A percentile compares a stretch with the other conserved stretches of the same genome.
Conservation (phyloP, 2,329 filamentous ascomycete genomes). For the Exophiala oligosperma region DNA sequence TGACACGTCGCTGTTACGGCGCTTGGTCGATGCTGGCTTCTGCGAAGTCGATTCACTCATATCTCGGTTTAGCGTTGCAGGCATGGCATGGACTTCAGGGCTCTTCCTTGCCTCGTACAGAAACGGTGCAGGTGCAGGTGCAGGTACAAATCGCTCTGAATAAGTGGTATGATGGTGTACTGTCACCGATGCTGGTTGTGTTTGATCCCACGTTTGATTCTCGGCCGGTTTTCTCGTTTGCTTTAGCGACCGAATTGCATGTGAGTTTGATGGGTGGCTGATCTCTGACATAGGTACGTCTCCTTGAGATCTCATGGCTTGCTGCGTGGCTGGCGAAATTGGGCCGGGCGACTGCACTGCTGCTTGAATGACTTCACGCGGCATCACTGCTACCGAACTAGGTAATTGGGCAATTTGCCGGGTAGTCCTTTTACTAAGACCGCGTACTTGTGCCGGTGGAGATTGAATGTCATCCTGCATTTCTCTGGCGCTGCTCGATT, state of each 20-base stretch:
- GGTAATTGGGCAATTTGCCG: slow-evolving; percentile 4
- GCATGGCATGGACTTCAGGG: slow-evolving; percentile 4
- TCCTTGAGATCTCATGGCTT: slow-evolving; percentile 63
- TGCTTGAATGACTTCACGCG: slow-evolving; percentile 5
- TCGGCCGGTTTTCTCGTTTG: slow-evolving; percentile 17
- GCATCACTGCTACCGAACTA: slow-evolving; percentile 16
- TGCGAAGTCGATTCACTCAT: neutral
- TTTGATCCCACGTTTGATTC: slow-evolving; percentile 29
- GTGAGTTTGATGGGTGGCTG: slow-evolving; percentile 43
- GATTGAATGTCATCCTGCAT: neutral
- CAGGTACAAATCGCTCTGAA: slow-evolving; percentile 2
- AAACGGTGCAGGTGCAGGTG: neutral
- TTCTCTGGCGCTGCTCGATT: neutral
- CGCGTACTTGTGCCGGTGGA: neutral
- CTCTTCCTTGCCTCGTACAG: slow-evolving; percentile 5
- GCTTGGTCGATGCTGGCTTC: neutral
- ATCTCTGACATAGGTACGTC: slow-evolving; percentile 63
- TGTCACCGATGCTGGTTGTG: slow-evolving; percentile 41
- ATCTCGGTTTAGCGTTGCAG: neutral
- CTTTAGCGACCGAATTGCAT: slow-evolving; percentile 6
- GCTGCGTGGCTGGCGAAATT: slow-evolving; percentile 62
- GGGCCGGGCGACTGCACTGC: slow-evolving; percentile 58
- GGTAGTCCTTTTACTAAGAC: neutral
- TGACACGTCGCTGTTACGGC: slow-evolving; percentile 56
- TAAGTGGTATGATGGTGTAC: slow-evolving; percentile 33